Conservation (phyloP, 352 stramenopile species). For the Stephanocyclus meneghinianus region DNA sequence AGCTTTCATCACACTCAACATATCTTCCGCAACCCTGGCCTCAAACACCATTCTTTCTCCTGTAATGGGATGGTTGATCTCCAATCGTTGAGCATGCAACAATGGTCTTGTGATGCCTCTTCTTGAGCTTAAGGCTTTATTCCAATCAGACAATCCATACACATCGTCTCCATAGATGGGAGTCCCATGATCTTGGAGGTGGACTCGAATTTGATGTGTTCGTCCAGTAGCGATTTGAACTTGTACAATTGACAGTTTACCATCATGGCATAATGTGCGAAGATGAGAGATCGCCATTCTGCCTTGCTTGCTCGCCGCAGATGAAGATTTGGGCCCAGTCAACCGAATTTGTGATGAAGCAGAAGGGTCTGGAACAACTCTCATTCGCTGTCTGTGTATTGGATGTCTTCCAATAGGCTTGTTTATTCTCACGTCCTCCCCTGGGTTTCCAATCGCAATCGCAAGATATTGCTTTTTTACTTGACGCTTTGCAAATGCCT, state of each 20-base stretch:
- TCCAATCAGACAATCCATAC: conserved; percentile 85
- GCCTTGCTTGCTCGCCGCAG: conserved; percentile 54
- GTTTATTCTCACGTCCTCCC: conserved; percentile 76
- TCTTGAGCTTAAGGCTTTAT: conserved; percentile 72
- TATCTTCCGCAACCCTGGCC: conserved; percentile 74
- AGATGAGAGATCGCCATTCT: conserved; percentile 79
- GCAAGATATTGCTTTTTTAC: conserved; percentile 86
- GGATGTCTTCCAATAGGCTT: conserved; percentile 86
- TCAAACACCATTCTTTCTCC: conserved; percentile 75
- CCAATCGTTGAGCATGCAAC: conserved; percentile 83
- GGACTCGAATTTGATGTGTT: conserved; percentile 87
- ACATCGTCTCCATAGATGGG: conserved; percentile 86
- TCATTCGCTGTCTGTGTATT: conserved; percentile 84
- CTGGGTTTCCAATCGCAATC: conserved; percentile 67
- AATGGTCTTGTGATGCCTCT: conserved; percentile 81
- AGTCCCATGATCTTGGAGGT: conserved; percentile 84
- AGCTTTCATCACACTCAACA: conserved; percentile 63
- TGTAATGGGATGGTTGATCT: conserved; percentile 84
- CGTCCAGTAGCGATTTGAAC: conserved; percentile 86
- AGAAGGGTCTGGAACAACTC: conserved; percentile 79
- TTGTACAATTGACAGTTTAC: conserved; percentile 82
- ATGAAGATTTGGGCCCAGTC: conserved; percentile 25
- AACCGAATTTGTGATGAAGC: conserved; percentile 36
- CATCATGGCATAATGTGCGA: conserved; percentile 82
- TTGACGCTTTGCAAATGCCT: conserved; percentile 77